Base-by-base conservation (phyloP, 1,284 basidiomycete genomes). In the Malassezia slooffiae region DNA sequence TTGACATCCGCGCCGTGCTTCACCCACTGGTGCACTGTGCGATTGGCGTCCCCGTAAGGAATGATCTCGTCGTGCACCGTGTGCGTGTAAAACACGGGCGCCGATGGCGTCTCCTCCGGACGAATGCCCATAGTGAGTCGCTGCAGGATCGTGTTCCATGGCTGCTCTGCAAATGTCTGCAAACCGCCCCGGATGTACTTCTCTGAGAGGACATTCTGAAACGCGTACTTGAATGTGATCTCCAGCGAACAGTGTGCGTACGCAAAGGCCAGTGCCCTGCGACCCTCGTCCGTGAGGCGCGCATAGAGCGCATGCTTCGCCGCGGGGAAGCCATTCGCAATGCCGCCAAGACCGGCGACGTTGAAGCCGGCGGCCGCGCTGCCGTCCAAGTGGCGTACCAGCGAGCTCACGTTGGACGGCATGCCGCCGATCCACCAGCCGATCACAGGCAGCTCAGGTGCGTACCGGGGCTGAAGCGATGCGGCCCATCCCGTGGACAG, bases 361-460 rank as follows among this genome's bases (percentile, higher is more conserved):
- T 15, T 19, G 17, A 42, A 42, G 11, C 32, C 27, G 1, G 41
- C 10, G 6, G 4, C 35, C 2, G 21, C 3, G 5, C 27, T 16
- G 19, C 20, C 20, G n/a, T 42, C 28, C 24, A 42, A 15, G 4
- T 29, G 17, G 3, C 8, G 2, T 5, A 23, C 15, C 16, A 26
- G 22, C 5, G 19, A 24, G 10, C 5, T 23, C 15, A 43, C 26
- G 36, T 57, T 53, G 8, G 55, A 38, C 4, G 64, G 64, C 28
- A 59, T 52, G 8, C 64, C 64, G 13, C 64, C 64, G 32, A 54
- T 45, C 4, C 51, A 53, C 33, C 52, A 46, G 16, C 56, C 60
- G 10, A 55, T 34, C 10, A 58, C 41, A 37, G 55, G 54, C 29
- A 58, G 36, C 17, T 50, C 47, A 15, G 58, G 43, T 6, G 56